A percentile compares a stretch with the other conserved stretches of the same genome.
Evolutionary conservation across 805 yeast genomes (phyloP).

Genomic region (Danielia reshetovae): DNA sequence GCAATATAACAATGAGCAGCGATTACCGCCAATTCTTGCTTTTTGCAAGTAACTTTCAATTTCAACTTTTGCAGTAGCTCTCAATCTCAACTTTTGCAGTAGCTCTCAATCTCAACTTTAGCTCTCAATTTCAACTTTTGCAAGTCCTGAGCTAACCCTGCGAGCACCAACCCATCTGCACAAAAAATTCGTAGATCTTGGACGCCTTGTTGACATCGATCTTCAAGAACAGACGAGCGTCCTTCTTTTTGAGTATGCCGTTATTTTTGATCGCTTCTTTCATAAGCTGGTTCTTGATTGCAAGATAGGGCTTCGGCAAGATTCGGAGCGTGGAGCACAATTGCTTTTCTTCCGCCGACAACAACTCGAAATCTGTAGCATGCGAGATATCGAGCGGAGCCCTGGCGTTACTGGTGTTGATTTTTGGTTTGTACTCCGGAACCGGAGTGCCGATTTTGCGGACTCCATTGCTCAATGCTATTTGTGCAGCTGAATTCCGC

Average conservation of each 20-base stretch:
- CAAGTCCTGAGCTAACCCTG: too few species aligned
- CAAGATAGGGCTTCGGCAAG: conserved; percentile 89
- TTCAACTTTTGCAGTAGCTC: too few species aligned
- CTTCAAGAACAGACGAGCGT: conserved; percentile 78
- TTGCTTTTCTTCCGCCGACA: conserved; percentile 84
- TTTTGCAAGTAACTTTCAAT: too few species aligned
- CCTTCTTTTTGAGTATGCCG: conserved; percentile 76
- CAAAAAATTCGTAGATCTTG: conserved; percentile 88
- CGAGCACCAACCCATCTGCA: conserved; percentile 82
- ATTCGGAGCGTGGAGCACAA: conserved; percentile 81
- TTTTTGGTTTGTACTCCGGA: conserved; percentile 41
- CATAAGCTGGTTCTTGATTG: conserved; percentile 84
- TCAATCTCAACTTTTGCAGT: too few species aligned
- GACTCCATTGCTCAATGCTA: conserved; percentile 12
- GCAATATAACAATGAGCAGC: too few species aligned
- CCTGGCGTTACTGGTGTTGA: conserved; percentile 35
- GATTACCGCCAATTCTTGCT: too few species aligned
- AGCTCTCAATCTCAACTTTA: too few species aligned
- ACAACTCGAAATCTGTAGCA: conserved; percentile 76
- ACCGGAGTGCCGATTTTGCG: conserved; percentile 29
- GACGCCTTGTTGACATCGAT: conserved; percentile 85
- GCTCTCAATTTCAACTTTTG: too few species aligned
- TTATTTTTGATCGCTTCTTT: conserved; percentile 83
- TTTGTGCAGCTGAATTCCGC: conserved; percentile 8
- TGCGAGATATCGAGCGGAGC: conserved; percentile 66